These are phyloP conservation scores for Leccinum longicurvipes DNA, from an alignment of 768 basidiomycete species.

Conservation along the genomic window DNA sequence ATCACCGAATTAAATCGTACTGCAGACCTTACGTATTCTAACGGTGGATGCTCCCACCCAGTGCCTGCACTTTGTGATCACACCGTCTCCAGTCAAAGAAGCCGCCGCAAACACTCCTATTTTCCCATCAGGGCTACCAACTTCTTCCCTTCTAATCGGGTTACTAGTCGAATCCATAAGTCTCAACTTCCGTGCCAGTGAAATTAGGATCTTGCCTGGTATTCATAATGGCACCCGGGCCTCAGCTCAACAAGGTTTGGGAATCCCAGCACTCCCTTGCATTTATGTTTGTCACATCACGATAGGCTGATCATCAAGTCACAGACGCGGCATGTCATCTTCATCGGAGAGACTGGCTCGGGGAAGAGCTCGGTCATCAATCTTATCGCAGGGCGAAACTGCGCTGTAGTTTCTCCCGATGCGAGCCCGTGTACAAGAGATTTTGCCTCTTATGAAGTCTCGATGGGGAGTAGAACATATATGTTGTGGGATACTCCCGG, in stretches of 20 bases:
- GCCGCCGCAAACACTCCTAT: neutral
- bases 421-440: slow-evolving; percentile 33
- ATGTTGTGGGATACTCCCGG: slow-evolving; percentile 35
- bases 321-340: slow-evolving; percentile 28
- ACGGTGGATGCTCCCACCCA: neutral
- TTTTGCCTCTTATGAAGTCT: slow-evolving; percentile 20
- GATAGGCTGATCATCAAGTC: neutral
- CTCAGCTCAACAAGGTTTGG: neutral
- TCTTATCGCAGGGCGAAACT: slow-evolving; percentile 28
- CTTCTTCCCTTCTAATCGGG: neutral
- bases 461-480: slow-evolving; percentile 12
- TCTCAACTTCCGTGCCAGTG: neutral
- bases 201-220: neutral
- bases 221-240: neutral
- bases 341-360: slow-evolving; percentile 33
- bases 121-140: neutral
- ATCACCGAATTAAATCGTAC: neutral
- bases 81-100: neutral
- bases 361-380: slow-evolving; percentile 45
- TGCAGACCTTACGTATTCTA: neutral
- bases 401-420: slow-evolving; percentile 27
- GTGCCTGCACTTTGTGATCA: neutral
- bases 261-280: neutral
- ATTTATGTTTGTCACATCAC: neutral
- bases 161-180: neutral